These are phyloP conservation scores for Nakaseomyces delphensis DNA, from an alignment of 1,139 yeast species.

Conservation along the genomic window DNA sequence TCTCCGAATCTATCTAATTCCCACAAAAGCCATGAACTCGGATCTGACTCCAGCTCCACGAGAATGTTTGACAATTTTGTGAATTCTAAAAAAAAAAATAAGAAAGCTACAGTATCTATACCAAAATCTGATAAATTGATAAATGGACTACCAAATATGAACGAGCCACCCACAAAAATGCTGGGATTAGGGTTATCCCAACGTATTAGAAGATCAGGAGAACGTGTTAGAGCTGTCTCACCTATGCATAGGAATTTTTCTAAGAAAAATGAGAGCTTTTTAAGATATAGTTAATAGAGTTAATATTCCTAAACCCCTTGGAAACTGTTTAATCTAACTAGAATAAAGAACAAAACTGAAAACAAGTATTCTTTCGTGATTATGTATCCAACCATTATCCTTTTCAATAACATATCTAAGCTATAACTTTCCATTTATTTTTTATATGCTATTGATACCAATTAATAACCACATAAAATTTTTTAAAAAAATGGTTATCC, in stretches of 20 bases:
- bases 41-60: background rate
- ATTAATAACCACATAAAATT: no score
- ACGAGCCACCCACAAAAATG: background rate
- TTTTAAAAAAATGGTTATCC: no score
- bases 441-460: no score
- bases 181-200: conserved; percentile 13
- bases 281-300: background rate
- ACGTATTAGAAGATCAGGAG: conserved; percentile 3
- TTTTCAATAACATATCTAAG: no score
- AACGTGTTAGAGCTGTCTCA: background rate
- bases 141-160: conserved; percentile 32
- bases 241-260: conserved; percentile 1
- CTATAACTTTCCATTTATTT: no score
- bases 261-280: conserved; percentile 2
- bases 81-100: conserved; percentile 23
- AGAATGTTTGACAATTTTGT: conserved; percentile 32
- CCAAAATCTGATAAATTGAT: conserved; percentile 25
- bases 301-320: background rate
- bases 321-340: no score
- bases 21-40: background rate
- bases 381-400: no score
- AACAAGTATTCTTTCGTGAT: no score
- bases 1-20: background rate
- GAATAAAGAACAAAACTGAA: no score
- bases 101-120: conserved; percentile 18